Base-by-base conservation (phyloP, 2,329 filamentous ascomycete species). In the Arthroderma sp. region DNA sequence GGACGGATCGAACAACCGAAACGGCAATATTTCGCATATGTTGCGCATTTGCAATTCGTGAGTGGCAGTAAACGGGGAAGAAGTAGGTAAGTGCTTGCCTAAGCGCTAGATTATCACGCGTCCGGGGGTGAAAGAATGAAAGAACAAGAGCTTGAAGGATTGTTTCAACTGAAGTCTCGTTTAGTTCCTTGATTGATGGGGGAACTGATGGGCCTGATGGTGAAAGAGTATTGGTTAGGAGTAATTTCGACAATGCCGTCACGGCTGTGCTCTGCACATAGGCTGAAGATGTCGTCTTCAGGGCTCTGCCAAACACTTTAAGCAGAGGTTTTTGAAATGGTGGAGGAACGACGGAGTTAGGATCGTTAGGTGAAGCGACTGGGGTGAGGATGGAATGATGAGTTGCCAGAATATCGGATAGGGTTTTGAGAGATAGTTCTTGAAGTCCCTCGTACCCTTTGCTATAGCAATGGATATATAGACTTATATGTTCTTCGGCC, bases 391-490 rank as follows among this genome's bases (percentile, higher is more conserved):
- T 76, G 0, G 83, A 77, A 9, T 86, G 87, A 58, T 96, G 86
- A 1, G 87, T 85, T 43, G 88, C 87, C 40, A 96, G 72, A 53
- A 96, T 89, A 61, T 98, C 91, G 6, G 86, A 88, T 30, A 98
- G 75, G 50, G 94, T 93, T 51, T 96, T 86, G 30, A 96, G 68
- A 0, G 87, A 84, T 6, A 87, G 94, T 42, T 89, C 84, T 61
- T 96, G 89, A 34, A 98, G 72, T 0, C 82, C 80, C 6, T 91
- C 80, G 57, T 95, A 87, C 1, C 91, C 91, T 67, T 94, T 94
- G 63, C 72, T 83, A 67, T 93, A 95, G 69, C 94, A 95, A 61
- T 94, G 88, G 62, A 95, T 84, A 65, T 98, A 98, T 3, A 98
- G 74, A 0, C 79, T 82, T 51, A 96, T 70, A 60, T 98, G 96